A percentile compares a stretch with the other conserved stretches of the same genome.
These are phyloP conservation scores for Myxozyma vanderwaltii DNA, from an alignment of 805 yeast species.

Conservation along the genomic window DNA sequence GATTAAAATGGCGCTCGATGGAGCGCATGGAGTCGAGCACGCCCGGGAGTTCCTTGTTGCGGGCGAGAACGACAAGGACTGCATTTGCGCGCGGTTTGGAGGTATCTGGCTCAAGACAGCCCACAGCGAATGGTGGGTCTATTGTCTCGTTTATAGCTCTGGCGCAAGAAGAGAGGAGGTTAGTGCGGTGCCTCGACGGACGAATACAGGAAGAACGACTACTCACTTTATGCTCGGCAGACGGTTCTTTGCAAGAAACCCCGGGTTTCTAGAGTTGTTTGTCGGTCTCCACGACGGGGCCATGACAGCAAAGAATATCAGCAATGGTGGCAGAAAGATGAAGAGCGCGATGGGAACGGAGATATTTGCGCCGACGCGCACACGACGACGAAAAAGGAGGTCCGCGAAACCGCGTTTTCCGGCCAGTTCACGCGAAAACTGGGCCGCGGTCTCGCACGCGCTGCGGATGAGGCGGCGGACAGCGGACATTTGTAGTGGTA, in stretches of 20 bases:
- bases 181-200: neutral
- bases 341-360: conserved; percentile 24
- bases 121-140: conserved; percentile 55
- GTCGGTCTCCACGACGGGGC: conserved; percentile 9
- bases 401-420: conserved; percentile 2
- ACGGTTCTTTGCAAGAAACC: conserved; percentile 5
- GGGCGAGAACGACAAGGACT: conserved; percentile 77
- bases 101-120: conserved; percentile 55
- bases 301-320: conserved; percentile 4
- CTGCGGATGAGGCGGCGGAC: conserved; percentile 21
- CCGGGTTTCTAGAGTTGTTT: neutral
- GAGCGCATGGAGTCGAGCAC: conserved; percentile 72
- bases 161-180: neutral
- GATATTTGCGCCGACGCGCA: conserved; percentile 23
- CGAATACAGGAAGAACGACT: neutral
- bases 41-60: conserved; percentile 79
- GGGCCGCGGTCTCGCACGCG: conserved; percentile 6
- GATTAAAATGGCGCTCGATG: conserved; percentile 85
- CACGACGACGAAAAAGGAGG: conserved; percentile 25
- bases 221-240: conserved; percentile 17
- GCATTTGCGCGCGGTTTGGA: conserved; percentile 69
- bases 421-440: neutral
- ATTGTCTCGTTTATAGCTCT: conserved; percentile 31
- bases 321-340: conserved; percentile 14
- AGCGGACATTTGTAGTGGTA: neutral